Base-by-base conservation (phyloP, 2,329 filamentous ascomycete genomes). In the Zarea fungicola region DNA sequence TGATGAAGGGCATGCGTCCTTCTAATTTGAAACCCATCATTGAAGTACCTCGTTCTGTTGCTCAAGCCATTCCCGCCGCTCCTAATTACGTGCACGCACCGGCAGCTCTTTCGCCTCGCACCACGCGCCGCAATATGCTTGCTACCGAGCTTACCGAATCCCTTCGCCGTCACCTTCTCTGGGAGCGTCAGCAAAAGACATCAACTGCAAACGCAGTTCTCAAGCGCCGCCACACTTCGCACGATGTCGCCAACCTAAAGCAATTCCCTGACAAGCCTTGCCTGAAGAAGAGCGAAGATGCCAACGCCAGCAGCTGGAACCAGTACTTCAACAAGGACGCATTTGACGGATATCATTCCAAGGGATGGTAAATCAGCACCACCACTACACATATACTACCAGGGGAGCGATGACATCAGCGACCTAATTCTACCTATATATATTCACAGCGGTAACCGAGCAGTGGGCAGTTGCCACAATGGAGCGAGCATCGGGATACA, bases 131-230 rank as follows among this genome's bases (percentile, higher is more conserved):
- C 52, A 95, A 96, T 68, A 99, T 99, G 93, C 78, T 99, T 49
- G 86, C 89, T 8, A 95, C 89, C 1, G 93, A 99, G 71, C 75
- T 99, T 48, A 96, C 92, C 3, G 90, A 96, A 65, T 95, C 89
- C 19, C 82, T 99, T 4, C 83, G 93, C 19, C 87, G 90, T 58
- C 88, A 96, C 60, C 83, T 99, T 14, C 79, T 97, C 14, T 95
- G 89, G 87, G 93, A 99, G 66, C 85, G 93, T 45, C 89, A 95
- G 62, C 92, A 97, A 63, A 95, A 93, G 77, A 89, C 89, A 51
- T 86, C 87, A 28, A 92, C 89, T 7, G 88, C 85, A 60, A 91
- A 92, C 55, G 89, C 91, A 1, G 88, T 92, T 48, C 77, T 96
- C 50, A 95, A 96, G 75, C 83, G 92, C 54, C 79, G 89, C 52